phyloP scores from a whole-genome alignment of 805 yeast species.

The Nakazawaea siamensis region DNA sequence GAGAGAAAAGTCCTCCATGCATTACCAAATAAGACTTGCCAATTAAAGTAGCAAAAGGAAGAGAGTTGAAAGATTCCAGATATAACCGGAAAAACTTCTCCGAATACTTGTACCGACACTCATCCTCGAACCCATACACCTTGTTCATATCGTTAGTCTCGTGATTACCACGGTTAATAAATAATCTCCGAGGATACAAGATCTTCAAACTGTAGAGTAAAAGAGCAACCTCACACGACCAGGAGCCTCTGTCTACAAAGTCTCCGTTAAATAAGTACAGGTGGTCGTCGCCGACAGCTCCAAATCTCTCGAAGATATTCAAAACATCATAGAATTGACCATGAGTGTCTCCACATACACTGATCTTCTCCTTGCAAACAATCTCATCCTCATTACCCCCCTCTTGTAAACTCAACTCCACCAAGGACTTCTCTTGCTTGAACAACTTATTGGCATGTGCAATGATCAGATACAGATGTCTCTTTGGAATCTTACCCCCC shows the following conservation, averaged over 20 bases:
- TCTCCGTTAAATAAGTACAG: constrained; percentile 91
- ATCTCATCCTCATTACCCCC: constrained; percentile 44
- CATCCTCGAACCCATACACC: constrained; percentile 94
- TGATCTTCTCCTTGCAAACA: constrained; percentile 38
- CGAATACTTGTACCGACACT: constrained; percentile 84
- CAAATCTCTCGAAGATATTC: constrained; percentile 69
- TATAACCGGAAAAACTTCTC: constrained; percentile 76
- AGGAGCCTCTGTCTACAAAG: constrained; percentile 95
- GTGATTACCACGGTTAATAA: constrained; percentile 89
- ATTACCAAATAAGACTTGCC: constrained; percentile 76
- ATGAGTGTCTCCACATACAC: constrained; percentile 96
- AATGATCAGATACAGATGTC: constrained; percentile 76
- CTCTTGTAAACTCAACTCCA: constrained; percentile 49
- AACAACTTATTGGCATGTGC: constrained; percentile 62
- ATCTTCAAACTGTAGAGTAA: constrained; percentile 71
- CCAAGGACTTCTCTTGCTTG: constrained; percentile 60
- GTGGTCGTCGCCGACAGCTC: constrained; percentile 59
- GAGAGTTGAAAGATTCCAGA: constrained; percentile 73
- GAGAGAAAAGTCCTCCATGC: constrained; percentile 93
- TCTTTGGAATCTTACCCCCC: constrained; percentile 71
- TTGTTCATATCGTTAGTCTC: constrained; percentile 96
- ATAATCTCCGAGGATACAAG: constrained; percentile 61
- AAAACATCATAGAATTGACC: constrained; percentile 92
- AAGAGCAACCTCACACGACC: constrained; percentile 96
- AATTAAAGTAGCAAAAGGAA: constrained; percentile 81